Percentiles rank a stretch among this genome's conserved stretches.
Conservation (phyloP, 2,329 filamentous ascomycete genomes). For the Fusarium miscanthi region DNA sequence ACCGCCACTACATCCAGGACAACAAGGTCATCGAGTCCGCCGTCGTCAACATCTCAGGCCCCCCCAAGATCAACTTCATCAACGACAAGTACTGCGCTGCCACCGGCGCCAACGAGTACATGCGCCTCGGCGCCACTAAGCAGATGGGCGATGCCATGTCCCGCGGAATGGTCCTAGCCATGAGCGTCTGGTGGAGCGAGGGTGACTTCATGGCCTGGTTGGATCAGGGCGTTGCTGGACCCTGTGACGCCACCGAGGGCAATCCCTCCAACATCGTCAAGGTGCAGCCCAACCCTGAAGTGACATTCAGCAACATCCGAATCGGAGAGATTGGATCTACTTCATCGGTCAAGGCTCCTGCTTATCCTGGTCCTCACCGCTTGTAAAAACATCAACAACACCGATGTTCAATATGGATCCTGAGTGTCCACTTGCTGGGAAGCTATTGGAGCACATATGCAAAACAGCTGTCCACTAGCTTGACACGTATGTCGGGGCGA, state of each 20-base stretch:
- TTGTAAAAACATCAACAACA: neutral
- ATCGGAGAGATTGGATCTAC: constrained; percentile 71
- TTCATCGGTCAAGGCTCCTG: constrained; percentile 17
- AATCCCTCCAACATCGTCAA: constrained; percentile 60
- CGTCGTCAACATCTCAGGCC: constrained; percentile 36
- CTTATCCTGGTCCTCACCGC: constrained; percentile 11
- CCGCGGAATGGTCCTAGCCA: constrained; percentile 62
- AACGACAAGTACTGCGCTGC: constrained; percentile 53
- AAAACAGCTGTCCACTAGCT: constrained; percentile 27
- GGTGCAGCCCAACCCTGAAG: constrained; percentile 59
- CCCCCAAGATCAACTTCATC: constrained; percentile 51
- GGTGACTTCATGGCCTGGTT: constrained; percentile 64
- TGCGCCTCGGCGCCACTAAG: constrained; percentile 54
- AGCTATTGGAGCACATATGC: constrained; percentile 23
- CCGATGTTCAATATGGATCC: constrained; percentile 4
- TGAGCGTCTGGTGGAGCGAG: constrained; percentile 67
- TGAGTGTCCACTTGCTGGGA: constrained; percentile 3
- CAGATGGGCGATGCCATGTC: constrained; percentile 59
- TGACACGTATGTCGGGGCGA: constrained; percentile 21
- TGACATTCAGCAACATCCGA: constrained; percentile 67
- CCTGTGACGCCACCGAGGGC: constrained; percentile 65
- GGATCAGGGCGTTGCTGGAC: constrained; percentile 58
- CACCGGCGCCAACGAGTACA: constrained; percentile 45
- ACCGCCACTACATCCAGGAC: constrained; percentile 58
- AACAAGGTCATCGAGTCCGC: constrained; percentile 42